Evolutionary conservation across 164 flowering plant genomes (phyloP).

Genomic region (Malania oleifera): DNA sequence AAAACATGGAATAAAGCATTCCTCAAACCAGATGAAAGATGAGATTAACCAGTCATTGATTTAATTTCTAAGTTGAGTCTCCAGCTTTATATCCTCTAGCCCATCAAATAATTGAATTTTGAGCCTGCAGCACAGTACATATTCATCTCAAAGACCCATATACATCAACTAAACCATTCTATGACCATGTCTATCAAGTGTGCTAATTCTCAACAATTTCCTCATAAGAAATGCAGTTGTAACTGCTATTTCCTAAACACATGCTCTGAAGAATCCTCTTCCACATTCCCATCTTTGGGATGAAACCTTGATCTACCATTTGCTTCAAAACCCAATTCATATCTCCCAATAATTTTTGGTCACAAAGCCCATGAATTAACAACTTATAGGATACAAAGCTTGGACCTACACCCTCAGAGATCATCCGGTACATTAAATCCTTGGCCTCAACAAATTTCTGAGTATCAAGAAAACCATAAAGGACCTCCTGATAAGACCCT

Average conservation of each 20-base stretch:
- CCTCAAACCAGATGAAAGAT: too few species aligned
- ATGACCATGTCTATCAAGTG: not conserved
- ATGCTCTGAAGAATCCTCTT: slow-evolving; percentile 34
- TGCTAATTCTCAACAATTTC: not conserved
- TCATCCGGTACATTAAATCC: slow-evolving; percentile 46
- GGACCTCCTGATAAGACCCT: slow-evolving; percentile 66
- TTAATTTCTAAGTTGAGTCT: too few species aligned
- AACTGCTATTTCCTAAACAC: slow-evolving; percentile 8
- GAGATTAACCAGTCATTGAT: too few species aligned
- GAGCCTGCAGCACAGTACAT: not conserved
- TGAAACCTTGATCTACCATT: slow-evolving; percentile 67
- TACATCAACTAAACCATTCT: not conserved
- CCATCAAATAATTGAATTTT: too few species aligned
- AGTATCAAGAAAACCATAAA: slow-evolving; percentile 61
- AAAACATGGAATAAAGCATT: too few species aligned
- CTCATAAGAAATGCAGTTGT: not conserved
- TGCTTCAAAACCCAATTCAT: slow-evolving; percentile 53
- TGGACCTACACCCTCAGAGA: slow-evolving; percentile 37
- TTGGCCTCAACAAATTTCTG: slow-evolving; percentile 54
- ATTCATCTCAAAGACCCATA: not conserved
- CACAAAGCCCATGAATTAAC: slow-evolving; percentile 58
- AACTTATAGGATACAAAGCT: slow-evolving; percentile 71
- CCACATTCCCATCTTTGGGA: slow-evolving; percentile 81
- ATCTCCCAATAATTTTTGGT: slow-evolving; percentile 37
- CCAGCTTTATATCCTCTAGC: too few species aligned